These are phyloP conservation scores for Penicillium pulvis DNA, from an alignment of 495 filamentous ascomycete species.

Conservation along the genomic window DNA sequence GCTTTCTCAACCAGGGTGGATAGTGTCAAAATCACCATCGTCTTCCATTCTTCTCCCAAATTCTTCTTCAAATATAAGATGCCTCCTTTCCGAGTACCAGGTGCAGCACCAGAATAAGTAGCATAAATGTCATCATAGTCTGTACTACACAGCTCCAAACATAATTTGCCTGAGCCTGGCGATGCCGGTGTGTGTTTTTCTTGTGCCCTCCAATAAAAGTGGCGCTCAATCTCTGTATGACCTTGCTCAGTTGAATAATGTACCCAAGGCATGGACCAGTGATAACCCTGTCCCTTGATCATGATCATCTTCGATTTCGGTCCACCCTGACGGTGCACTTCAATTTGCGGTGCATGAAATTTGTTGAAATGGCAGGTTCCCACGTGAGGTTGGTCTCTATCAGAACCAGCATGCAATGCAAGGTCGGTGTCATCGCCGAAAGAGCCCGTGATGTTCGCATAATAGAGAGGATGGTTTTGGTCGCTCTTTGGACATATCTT, in stretches of 20 bases:
- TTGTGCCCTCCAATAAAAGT: not conserved
- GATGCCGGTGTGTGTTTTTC: not conserved
- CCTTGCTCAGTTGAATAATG: not conserved
- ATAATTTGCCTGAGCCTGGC: not conserved
- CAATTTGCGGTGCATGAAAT: no score
- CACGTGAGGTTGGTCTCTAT: no score
- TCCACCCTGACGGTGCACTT: no score
- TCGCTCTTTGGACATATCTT: no score
- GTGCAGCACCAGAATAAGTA: not conserved
- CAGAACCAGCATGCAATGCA: no score
- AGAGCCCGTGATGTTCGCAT: no score
- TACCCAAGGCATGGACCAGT: not conserved
- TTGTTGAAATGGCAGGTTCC: no score
- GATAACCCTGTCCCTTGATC: not conserved
- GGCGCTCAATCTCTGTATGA: not conserved
- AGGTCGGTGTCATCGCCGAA: no score
- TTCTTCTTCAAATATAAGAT: not conserved
- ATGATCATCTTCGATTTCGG: no score
- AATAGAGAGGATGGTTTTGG: no score
- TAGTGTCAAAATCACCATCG: no score
- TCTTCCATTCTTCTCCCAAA: not conserved
- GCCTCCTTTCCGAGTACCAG: not conserved
- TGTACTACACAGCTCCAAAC: not conserved
- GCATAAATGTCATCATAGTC: not conserved
- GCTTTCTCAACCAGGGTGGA: no score